Conservation (phyloP, 768 basidiomycete species). For the Cyclocybe aegerita region DNA sequence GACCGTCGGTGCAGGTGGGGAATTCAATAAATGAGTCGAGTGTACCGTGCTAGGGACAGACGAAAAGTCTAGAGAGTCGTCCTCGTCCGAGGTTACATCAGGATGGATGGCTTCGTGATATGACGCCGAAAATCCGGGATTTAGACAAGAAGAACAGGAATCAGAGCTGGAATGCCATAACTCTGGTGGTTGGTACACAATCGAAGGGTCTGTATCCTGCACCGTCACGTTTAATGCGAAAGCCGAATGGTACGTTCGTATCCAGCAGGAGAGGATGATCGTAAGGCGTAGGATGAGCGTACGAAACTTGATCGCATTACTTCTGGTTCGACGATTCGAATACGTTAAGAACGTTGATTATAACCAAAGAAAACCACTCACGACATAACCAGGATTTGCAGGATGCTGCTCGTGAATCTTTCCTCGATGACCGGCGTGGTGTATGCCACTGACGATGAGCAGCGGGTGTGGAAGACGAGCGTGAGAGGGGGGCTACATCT, state of each 20-base stretch:
- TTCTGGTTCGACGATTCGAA: constrained; percentile 2
- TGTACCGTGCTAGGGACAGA: background rate
- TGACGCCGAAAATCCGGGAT: constrained; percentile 24
- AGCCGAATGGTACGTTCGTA: constrained; percentile 11
- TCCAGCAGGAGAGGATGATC: constrained; percentile 18
- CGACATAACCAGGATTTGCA: constrained; percentile 11
- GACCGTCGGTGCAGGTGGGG: background rate
- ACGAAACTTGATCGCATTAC: constrained; percentile 11
- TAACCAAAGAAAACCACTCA: constrained; percentile 4
- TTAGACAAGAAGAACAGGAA: constrained; percentile 29
- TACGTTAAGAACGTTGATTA: background rate
- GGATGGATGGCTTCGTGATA: constrained; percentile 36
- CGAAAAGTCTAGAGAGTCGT: constrained; percentile 12
- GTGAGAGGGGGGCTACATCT: constrained; percentile 25
- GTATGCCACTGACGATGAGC: constrained; percentile 7
- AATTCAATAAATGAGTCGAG: background rate
- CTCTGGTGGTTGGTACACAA: constrained; percentile 34
- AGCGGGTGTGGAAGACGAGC: constrained; percentile 15
- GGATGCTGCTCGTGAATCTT: background rate
- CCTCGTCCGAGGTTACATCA: constrained; percentile 10
- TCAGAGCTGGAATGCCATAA: constrained; percentile 34
- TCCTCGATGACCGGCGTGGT: constrained; percentile 8
- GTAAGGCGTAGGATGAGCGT: constrained; percentile 17
- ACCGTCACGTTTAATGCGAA: constrained; percentile 33
- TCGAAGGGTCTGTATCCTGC: constrained; percentile 36